A percentile compares a stretch with the other conserved stretches of the same genome.
Conservation (phyloP, 495 filamentous ascomycete genomes). For the Aspergillus ostianus region DNA sequence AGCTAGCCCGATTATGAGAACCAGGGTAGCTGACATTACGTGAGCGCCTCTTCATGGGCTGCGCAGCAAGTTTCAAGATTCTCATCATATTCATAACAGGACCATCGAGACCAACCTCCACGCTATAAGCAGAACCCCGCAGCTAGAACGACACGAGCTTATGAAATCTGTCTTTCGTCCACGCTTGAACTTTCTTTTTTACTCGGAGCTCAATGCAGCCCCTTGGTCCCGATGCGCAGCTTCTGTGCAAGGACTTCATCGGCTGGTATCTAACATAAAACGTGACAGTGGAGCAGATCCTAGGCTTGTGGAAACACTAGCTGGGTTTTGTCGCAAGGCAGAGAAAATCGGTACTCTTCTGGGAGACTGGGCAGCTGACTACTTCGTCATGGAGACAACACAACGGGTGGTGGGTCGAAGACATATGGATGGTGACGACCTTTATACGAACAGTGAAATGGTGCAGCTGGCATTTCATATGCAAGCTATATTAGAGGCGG, state of each 20-base stretch:
- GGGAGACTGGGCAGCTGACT: constrained; percentile 6
- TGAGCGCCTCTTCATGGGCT: background rate
- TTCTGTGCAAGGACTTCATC: too few species aligned
- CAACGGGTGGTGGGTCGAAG: background rate
- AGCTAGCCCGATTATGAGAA: constrained; percentile 2
- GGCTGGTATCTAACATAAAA: background rate
- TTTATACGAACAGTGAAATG: constrained; percentile 1
- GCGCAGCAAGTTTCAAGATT: background rate
- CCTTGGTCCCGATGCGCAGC: too few species aligned
- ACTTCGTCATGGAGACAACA: constrained; percentile 1
- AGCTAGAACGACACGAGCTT: too few species aligned
- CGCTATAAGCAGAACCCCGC: too few species aligned
- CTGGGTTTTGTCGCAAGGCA: background rate
- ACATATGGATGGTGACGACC: background rate
- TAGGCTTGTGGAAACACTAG: background rate
- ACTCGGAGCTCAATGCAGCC: too few species aligned
- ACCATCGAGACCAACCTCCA: background rate
- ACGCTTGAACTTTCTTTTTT: too few species aligned
- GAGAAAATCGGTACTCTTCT: background rate
- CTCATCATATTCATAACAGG: background rate
- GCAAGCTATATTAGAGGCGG: constrained; percentile 1
- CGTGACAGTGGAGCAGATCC: background rate
- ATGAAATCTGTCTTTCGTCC: too few species aligned
- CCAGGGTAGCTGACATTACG: constrained; percentile 1
- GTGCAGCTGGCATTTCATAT: background rate